Evolutionary conservation across 1,284 basidiomycete genomes (phyloP), one percentile per base, ranked within the genome.

Genomic region (Trichosporon asahii): DNA sequence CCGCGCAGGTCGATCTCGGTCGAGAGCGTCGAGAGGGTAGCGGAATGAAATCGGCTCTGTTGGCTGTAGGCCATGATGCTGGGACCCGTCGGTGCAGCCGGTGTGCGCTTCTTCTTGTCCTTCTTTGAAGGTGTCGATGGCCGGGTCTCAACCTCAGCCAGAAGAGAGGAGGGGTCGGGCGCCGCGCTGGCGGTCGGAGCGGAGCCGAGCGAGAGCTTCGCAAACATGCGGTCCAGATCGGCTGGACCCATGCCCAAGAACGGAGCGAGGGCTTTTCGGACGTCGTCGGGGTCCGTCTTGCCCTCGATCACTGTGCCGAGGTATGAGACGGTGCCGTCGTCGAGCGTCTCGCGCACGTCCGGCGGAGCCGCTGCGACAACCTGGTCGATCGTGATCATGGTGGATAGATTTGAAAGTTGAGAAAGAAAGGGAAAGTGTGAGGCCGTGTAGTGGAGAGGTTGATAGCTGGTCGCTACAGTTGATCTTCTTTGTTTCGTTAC

Each of bases 1-100:
- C 77, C 83, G 55, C 85, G 82, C 37, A 88, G 81, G 73, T 88
- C 87, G 70, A 88, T 79, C 70, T 87, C 86, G 65, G 77, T 81
- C 15, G 66, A 70, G 2, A 80, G 80, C 46, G 77, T 77, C 35
- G 84, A 83, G 55, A 86, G 80, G 3, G 85, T 85, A 57, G 85
- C 85, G 29, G 83, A 76, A 76, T 87, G 84, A 76, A 88, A 88
- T 21, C 87, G 85, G 0, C 83, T 82, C 70, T 85, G 85, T 67
- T 85, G 84, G 18, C 70, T 71, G 60, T 69, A 71, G 0, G 72
- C 72, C 27, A 37, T 33, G 21, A 73, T 53, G 5, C 27, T 18
- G 8, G 71, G 71, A 25, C 33, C 53, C 3, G 44, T 11, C 7
- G 61, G 64, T 5, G 27, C 18, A 35, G 61, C 57, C 18, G 53